These are phyloP conservation scores for Clohesyomyces aquaticus DNA, from an alignment of 495 filamentous ascomycete species.

Conservation along the genomic window DNA sequence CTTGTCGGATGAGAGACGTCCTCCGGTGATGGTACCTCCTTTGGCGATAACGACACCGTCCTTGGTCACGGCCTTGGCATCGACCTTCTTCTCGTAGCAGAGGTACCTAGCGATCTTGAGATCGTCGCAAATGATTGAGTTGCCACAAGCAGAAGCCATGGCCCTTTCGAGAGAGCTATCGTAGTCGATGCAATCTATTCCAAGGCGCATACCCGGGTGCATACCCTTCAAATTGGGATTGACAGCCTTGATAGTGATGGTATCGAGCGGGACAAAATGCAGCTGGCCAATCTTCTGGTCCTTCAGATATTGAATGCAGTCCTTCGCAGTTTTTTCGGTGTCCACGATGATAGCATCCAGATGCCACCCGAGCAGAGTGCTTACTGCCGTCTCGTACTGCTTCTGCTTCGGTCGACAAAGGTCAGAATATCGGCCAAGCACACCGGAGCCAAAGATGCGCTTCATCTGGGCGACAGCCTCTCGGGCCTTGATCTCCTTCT, in stretches of 20 bases:
- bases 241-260: conserved; percentile 87
- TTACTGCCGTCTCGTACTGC: conserved; percentile 90
- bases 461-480: conserved; percentile 84
- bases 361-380: conserved; percentile 87
- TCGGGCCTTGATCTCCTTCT: conserved; percentile 73
- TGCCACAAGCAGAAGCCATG: conserved; percentile 92
- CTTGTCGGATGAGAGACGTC: conserved; percentile 71
- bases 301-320: conserved; percentile 92
- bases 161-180: conserved; percentile 85
- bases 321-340: conserved; percentile 88
- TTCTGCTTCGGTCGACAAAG: conserved; percentile 95
- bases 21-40: conserved; percentile 96
- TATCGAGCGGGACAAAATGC: conserved; percentile 94
- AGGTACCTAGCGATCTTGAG: conserved; percentile 83
- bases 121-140: conserved; percentile 93
- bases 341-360: conserved; percentile 97
- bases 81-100: conserved; percentile 80
- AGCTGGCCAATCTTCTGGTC: conserved; percentile 83
- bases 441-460: conserved; percentile 81
- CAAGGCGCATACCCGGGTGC: conserved; percentile 79
- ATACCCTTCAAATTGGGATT: conserved; percentile 91
- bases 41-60: conserved; percentile 96
- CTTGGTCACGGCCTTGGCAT: conserved; percentile 90
- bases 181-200: conserved; percentile 95
- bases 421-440: conserved; percentile 86